Base-by-base conservation (phyloP, 176 grass and related monocot genomes). In the Eleusine coracana region DNA sequence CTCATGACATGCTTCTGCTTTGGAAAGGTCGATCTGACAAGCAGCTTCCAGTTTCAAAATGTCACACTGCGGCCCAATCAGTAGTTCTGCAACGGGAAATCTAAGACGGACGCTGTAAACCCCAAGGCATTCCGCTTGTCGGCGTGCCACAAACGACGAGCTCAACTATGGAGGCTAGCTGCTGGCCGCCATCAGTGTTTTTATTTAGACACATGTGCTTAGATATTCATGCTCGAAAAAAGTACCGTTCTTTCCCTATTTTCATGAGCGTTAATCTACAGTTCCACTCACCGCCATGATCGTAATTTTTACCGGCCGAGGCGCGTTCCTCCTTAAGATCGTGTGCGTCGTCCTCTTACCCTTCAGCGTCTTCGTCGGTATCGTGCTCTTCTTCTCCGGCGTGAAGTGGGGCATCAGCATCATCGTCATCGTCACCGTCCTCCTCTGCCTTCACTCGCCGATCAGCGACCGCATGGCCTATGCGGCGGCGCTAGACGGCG, bases 101-200 rank as follows among this genome's bases (percentile, higher is more conserved):
- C 56, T 60, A 23, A 60, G 56, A 25, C 56, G 20, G 55, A 10
- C 21, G 20, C 21, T 60, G 56, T 60, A 60, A 60, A 60, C 6
- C 6, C 21, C 56, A 23, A 60, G 21, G 56, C 51, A 18, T 54
- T 5, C 51, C 16, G 51, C 15, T 54, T 54, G 51, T 54, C 16
- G 16, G 6, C 16, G 16, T 17, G 51, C 16, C 51, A 18, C 16
- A 23, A 60, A 60, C 56, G 56, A 10, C 56, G 56, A 23, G 7
- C 7, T 60, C 56, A 8, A n/a, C 56, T 23, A 79, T 5, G 28
- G 44, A 80, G 81, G 90, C n/a, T 10, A 12, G 40, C 89, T 84
- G 84, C 56, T 87, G 84, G 45, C 17, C 20, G 55, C 55, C 6
- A 21, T 10, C 18, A 59, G 7, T 23, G 20, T n/a, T 23, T 10